These are phyloP conservation scores for Trichoderma aggressivum DNA, from an alignment of 2,329 filamentous ascomycete species.

Conservation along the genomic window DNA sequence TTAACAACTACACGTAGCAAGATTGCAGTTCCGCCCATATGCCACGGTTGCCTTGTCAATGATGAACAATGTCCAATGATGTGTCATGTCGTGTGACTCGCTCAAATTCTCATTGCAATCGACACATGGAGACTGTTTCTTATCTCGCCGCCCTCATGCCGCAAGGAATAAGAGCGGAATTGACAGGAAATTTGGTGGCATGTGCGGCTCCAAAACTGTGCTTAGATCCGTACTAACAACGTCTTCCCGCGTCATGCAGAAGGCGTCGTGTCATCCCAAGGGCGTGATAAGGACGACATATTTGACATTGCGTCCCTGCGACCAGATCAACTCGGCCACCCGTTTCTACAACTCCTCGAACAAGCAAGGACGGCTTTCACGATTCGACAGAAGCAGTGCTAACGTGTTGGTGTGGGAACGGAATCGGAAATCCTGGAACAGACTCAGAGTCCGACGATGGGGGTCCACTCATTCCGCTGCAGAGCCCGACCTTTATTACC, in stretches of 20 bases:
- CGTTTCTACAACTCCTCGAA: not conserved
- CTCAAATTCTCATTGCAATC: not conserved
- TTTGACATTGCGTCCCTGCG: constrained; percentile 12
- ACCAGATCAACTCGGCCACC: not conserved
- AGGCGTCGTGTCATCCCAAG: constrained; percentile 12
- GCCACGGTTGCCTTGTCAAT: not conserved
- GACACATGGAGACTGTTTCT: not conserved
- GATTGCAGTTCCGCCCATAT: not conserved
- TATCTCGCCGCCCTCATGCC: not conserved
- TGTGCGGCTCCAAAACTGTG: not conserved
- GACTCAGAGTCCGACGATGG: not conserved
- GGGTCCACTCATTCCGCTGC: constrained; percentile 11
- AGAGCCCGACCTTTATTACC: constrained; percentile 14
- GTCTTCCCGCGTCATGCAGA: not conserved
- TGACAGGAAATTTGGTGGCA: not conserved
- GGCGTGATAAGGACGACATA: constrained; percentile 10
- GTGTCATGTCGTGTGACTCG: not conserved
- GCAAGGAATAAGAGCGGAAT: not conserved
- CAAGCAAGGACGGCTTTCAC: not conserved
- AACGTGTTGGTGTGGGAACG: not conserved
- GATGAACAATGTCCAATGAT: not conserved
- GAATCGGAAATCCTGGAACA: constrained; percentile 1
- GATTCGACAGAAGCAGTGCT: not conserved
- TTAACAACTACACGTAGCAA: not conserved
- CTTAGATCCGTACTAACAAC: not conserved